Evolutionary conservation across 2,329 filamentous ascomycete genomes (phyloP), one percentile per base, ranked within the genome.

Genomic region (Pochonia chlamydosporia): DNA sequence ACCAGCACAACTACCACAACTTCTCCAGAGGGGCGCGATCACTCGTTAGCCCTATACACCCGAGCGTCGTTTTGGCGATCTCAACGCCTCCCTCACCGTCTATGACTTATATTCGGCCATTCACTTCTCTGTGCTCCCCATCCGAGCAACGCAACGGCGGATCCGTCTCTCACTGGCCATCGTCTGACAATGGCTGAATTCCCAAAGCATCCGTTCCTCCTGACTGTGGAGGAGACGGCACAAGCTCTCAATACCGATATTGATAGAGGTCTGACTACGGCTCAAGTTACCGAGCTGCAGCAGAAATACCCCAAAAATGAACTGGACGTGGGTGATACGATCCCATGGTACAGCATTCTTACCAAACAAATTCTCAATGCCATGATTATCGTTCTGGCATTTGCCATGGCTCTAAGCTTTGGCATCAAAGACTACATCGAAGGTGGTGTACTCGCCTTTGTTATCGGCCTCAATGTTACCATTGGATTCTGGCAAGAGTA

Each of bases 341-440:
- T 90, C 41, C 78, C 77, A 60, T 75, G 82, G 85, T 72, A 82
- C 57, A 90, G 84, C 56, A 87, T 90, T 36, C 68, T 90, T 40
- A 69, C 85, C 49, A 83, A 84, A 56, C 86, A 90, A 63, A 65
- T 89, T 20, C 79, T 82, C 60, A 90, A 90, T 71, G 85, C 86
- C 49, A 89, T 89, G 86, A 85, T 86, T 48, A 66, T 89, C 57
- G 79, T 89, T 42, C 76, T 92, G 44, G 73, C 87, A 46, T 85
- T 91, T 57, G 86, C 86, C 58, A 89, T 90, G 83, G 83, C 79
- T 40, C 74, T 84, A 35, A 82, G 79, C 51, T 87, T 85, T 62
- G 81, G 75, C 52, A 83, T 87, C 51, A 66, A 74, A 39, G 84
- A 85, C 55, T 84, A 77, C 60, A 81, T 85, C 54, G 82, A 86